Conservation (phyloP, 257 asterid species). For the Buddleja alternifolia region DNA sequence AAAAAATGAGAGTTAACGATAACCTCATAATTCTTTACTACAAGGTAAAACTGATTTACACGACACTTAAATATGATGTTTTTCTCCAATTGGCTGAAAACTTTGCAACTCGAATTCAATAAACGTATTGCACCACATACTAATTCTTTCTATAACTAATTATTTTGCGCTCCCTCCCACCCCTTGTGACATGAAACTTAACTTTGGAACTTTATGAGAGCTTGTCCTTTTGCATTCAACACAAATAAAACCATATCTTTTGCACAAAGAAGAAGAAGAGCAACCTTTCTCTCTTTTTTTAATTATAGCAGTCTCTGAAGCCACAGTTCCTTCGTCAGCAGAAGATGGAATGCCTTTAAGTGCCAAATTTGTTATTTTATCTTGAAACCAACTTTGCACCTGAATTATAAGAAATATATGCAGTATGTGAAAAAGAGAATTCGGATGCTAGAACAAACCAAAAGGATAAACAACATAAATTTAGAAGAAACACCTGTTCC, state of each 20-base stretch:
- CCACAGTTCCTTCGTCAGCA: conserved; percentile 15
- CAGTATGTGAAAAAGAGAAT: not conserved
- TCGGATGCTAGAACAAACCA: conserved; percentile 4
- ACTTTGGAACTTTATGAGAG: conserved; percentile 28
- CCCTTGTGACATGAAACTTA: not conserved
- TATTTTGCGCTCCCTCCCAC: not conserved
- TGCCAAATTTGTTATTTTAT: conserved; percentile 37
- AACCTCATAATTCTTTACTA: not conserved
- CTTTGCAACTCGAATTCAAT: no score
- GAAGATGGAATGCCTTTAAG: conserved; percentile 34
- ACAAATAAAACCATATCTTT: not conserved
- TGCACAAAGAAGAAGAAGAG: conserved; percentile 15
- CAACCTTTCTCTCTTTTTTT: conserved; percentile 40
- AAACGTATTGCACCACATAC: no score
- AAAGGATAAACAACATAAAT: not conserved
- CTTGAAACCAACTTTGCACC: conserved; percentile 77
- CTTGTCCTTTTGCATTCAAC: conserved; percentile 13
- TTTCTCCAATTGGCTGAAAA: not conserved
- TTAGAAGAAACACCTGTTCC: conserved; percentile 65
- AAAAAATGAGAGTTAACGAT: not conserved
- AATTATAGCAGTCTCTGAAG: conserved; percentile 29
- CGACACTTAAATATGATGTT: not conserved
- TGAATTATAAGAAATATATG: conserved; percentile 27
- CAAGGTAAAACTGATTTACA: not conserved
- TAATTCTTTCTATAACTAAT: not conserved